phyloP scores from a whole-genome alignment of 257 asterid genomes.

The Plectranthus barbatus region DNA sequence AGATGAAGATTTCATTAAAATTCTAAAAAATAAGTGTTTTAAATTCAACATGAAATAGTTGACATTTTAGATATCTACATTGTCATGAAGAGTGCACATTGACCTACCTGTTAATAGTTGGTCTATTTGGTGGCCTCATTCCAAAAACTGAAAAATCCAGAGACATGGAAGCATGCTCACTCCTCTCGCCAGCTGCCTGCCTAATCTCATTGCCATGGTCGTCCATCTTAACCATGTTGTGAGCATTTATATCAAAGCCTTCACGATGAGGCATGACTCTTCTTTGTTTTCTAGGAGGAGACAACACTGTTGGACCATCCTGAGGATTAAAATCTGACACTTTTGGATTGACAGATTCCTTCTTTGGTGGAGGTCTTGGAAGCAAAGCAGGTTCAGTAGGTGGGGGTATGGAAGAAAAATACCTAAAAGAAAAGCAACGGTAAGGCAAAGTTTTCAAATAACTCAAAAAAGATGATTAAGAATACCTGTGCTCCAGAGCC shows the following conservation, averaged over 20 bases:
- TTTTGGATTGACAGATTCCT: slow-evolving; percentile 47
- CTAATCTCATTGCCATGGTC: slow-evolving; percentile 52
- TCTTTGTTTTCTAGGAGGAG: slow-evolving; percentile 95
- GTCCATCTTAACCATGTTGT: slow-evolving; percentile 34
- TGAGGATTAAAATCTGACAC: slow-evolving; percentile 49
- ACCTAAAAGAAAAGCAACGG: slow-evolving; percentile 35
- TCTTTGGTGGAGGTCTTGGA: slow-evolving; percentile 86
- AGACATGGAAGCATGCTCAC: slow-evolving; percentile 78
- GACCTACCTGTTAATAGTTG: slow-evolving; percentile 83
- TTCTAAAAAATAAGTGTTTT: background rate
- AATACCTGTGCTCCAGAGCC: slow-evolving; percentile 94
- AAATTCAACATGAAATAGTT: background rate
- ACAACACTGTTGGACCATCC: slow-evolving; percentile 76
- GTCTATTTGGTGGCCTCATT: slow-evolving; percentile 71
- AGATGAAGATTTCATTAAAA: background rate
- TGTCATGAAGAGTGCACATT: slow-evolving; percentile 9
- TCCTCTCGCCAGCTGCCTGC: slow-evolving; percentile 59
- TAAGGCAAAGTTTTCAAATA: slow-evolving; percentile 9
- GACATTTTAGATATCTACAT: background rate
- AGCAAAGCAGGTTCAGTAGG: slow-evolving; percentile 90
- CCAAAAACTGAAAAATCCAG: slow-evolving; percentile 88
- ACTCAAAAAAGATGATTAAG: background rate
- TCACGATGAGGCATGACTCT: slow-evolving; percentile 90
- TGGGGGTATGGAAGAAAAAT: slow-evolving; percentile 76
- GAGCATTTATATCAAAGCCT: slow-evolving; percentile 55